phyloP scores from a whole-genome alignment of 805 yeast species.

The Cyberlindnera subsufficiens region DNA sequence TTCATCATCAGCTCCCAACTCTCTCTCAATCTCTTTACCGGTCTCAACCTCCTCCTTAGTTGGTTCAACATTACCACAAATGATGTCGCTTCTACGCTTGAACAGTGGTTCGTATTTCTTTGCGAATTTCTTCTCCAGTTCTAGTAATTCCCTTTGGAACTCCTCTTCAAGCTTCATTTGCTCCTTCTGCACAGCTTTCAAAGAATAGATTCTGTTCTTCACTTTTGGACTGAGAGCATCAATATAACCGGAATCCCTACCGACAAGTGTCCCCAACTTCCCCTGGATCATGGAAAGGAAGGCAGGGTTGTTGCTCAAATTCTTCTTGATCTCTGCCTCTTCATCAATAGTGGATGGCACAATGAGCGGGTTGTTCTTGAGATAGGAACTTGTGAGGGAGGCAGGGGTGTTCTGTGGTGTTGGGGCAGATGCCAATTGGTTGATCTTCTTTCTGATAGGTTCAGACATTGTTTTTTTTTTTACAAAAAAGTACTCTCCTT shows the following conservation, averaged over 20 bases:
- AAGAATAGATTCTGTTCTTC: conserved; percentile 70
- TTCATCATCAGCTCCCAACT: conserved; percentile 40
- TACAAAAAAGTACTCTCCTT: too few relatives aligned
- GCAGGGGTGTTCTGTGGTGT: conserved; percentile 99
- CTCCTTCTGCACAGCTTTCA: conserved; percentile 74
- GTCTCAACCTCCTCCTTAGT: conserved; percentile 67
- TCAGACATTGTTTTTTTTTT: conserved; percentile 53
- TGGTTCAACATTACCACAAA: conserved; percentile 73
- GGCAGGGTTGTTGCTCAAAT: conserved; percentile 73
- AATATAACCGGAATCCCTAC: conserved; percentile 82
- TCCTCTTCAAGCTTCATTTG: conserved; percentile 84
- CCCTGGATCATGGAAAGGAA: conserved; percentile 86
- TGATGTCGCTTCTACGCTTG: conserved; percentile 63
- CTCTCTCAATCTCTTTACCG: conserved; percentile 69
- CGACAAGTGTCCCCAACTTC: conserved; percentile 76
- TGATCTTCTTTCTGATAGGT: conserved; percentile 73
- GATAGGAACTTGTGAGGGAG: conserved; percentile 67
- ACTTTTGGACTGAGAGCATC: conserved; percentile 67
- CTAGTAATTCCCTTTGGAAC: conserved; percentile 83
- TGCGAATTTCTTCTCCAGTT: conserved; percentile 76
- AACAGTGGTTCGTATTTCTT: conserved; percentile 71
- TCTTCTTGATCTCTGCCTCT: conserved; percentile 29
- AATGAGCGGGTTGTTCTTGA: conserved; percentile 49
- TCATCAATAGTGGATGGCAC: conserved; percentile 71
- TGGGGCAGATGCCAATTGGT: conserved; percentile 86